Evolutionary conservation across 2,329 filamentous ascomycete genomes (phyloP).

Genomic region (Fusarium sarcochroum): DNA sequence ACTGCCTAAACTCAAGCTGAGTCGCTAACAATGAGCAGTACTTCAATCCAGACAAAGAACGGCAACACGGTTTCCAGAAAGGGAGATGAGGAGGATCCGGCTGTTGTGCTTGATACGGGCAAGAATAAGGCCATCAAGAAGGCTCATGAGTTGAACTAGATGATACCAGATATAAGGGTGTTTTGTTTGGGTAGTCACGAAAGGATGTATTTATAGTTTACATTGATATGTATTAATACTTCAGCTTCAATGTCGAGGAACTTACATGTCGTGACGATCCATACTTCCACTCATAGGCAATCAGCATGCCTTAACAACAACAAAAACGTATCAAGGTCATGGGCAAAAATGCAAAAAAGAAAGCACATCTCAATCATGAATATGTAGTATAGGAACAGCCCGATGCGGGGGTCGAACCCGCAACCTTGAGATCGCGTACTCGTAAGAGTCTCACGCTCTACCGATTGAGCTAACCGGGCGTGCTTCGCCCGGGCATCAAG

Average conservation of each 20-base stretch:
- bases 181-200: neutral
- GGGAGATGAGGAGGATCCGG: slow-evolving; percentile 58
- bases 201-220: neutral
- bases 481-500: slow-evolving; percentile 64
- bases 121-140: slow-evolving; percentile 60
- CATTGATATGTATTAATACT: neutral
- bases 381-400: slow-evolving; percentile 44
- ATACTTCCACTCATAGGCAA: too few relatives aligned
- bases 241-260: too few relatives aligned
- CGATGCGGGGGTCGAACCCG: slow-evolving; percentile 65
- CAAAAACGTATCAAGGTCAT: too few relatives aligned
- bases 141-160: slow-evolving; percentile 56
- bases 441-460: slow-evolving; percentile 79
- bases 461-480: slow-evolving; percentile 55
- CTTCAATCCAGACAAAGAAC: slow-evolving; percentile 56
- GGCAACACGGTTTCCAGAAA: slow-evolving; percentile 59
- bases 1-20: fast-evolving
- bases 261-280: too few relatives aligned
- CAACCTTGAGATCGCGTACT: slow-evolving; percentile 66
- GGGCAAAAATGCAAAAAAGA: slow-evolving; percentile 9
- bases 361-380: slow-evolving; percentile 39
- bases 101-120: slow-evolving; percentile 59
- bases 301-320: neutral
- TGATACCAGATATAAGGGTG: neutral
- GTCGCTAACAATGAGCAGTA: slow-evolving; percentile 11